Evolutionary conservation across 352 stramenopile genomes (phyloP).

Genomic region (Phytopythium cucurbitacearum): DNA sequence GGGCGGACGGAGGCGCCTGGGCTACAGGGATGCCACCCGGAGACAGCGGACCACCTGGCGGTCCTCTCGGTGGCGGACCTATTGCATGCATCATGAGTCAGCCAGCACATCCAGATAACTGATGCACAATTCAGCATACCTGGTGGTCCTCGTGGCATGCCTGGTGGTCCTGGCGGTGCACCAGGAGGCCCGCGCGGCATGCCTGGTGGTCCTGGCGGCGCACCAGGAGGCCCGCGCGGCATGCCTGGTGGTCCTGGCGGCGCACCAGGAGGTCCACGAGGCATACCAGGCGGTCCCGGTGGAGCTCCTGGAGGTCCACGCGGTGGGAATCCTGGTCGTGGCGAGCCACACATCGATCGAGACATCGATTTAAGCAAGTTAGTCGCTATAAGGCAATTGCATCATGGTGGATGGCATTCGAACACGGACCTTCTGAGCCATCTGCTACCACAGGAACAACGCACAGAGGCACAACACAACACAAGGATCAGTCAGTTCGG

Average conservation of each 20-base stretch:
- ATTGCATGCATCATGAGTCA: too few species aligned
- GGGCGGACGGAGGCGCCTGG: constrained; percentile 1
- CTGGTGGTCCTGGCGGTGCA: constrained; percentile 9
- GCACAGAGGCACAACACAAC: too few species aligned
- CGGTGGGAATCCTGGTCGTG: constrained; percentile 10
- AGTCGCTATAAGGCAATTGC: background rate
- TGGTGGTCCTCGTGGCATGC: constrained; percentile 17
- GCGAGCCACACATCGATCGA: too few species aligned
- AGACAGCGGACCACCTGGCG: constrained; percentile 19
- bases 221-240: constrained; percentile 27
- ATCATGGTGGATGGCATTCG: background rate
- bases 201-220: constrained; percentile 16
- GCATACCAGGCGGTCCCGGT: constrained; percentile 17
- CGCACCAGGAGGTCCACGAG: constrained; percentile 26
- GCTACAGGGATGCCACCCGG: constrained; percentile 16
- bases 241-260: constrained; percentile 17
- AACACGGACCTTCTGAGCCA: too few species aligned
- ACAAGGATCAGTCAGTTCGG: too few species aligned
- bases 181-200: constrained; percentile 29
- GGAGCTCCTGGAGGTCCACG: constrained; percentile 14
- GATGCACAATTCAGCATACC: too few species aligned
- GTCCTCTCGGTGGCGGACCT: constrained; percentile 16
- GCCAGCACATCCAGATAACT: too few species aligned
- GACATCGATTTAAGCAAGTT: too few species aligned
- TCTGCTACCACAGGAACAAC: too few species aligned